Evolutionary conservation across 2,329 filamentous ascomycete species (phyloP).

Genomic region (Ophiocordyceps camponoti-floridani): DNA sequence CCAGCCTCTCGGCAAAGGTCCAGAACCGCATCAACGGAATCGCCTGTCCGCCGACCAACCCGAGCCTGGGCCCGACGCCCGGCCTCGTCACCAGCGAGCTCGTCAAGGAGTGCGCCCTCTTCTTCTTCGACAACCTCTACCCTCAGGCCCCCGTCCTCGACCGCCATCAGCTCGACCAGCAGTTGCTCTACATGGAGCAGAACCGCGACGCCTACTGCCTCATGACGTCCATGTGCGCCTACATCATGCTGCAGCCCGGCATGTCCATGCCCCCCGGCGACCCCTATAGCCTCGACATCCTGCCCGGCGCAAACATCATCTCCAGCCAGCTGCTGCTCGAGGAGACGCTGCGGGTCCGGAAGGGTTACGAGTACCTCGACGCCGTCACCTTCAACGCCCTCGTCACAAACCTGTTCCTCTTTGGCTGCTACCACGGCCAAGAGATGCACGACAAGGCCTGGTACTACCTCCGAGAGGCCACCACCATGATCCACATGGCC

Average conservation of each 20-base stretch:
- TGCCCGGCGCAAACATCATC: constrained; percentile 41
- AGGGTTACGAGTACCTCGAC: constrained; percentile 42
- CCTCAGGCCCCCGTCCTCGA: constrained; percentile 44
- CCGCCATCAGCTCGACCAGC: constrained; percentile 37
- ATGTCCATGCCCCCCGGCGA: constrained; percentile 42
- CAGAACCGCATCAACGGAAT: constrained; percentile 42
- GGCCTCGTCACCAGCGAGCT: constrained; percentile 43
- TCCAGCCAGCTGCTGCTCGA: constrained; percentile 50
- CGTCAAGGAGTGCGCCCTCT: constrained; percentile 47
- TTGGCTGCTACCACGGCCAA: constrained; percentile 51
- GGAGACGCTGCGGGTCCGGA: constrained; percentile 46
- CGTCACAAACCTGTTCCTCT: constrained; percentile 65
- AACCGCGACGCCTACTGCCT: constrained; percentile 46
- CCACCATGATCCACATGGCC: constrained; percentile 45
- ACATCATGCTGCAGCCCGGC: constrained; percentile 51
- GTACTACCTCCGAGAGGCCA: constrained; percentile 63
- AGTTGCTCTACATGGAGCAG: constrained; percentile 41
- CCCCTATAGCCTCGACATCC: constrained; percentile 34
- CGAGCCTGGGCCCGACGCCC: constrained; percentile 34
- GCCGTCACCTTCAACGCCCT: constrained; percentile 37
- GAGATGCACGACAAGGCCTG: constrained; percentile 62
- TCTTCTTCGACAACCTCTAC: constrained; percentile 53
- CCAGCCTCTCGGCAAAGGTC: constrained; percentile 42
- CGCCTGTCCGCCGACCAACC: constrained; percentile 25
- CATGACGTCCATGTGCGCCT: constrained; percentile 45